These are phyloP conservation scores for Penicillium sp. DNA, from an alignment of 2,329 filamentous ascomycete species.

Conservation along the genomic window DNA sequence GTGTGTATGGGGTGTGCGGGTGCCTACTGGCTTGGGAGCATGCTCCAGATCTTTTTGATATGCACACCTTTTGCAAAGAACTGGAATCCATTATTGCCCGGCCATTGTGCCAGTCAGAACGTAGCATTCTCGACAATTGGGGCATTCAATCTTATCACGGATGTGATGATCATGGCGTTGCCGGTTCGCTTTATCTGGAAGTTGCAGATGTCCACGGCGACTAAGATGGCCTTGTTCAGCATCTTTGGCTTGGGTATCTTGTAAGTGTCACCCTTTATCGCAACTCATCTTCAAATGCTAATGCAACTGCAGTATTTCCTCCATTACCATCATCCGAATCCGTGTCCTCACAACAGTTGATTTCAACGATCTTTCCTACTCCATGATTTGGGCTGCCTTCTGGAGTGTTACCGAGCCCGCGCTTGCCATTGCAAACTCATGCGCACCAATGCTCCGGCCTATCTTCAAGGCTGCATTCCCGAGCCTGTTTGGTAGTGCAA, in stretches of 20 bases:
- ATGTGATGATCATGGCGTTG: constrained; percentile 24
- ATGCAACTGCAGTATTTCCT: constrained; percentile 19
- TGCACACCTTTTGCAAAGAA: constrained; percentile 22
- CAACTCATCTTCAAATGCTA: background rate
- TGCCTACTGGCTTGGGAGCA: constrained; percentile 30
- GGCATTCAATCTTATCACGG: constrained; percentile 26
- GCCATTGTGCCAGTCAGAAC: constrained; percentile 25
- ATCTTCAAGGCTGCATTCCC: constrained; percentile 20
- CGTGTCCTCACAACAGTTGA: constrained; percentile 22
- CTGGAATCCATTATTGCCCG: constrained; percentile 18
- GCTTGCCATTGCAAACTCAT: constrained; percentile 25
- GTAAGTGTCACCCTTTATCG: constrained; percentile 11
- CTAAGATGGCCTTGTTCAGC: constrained; percentile 22
- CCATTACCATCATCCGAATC: constrained; percentile 28
- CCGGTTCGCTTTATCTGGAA: constrained; percentile 28
- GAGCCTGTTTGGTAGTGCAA: constrained; percentile 9
- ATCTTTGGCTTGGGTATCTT: constrained; percentile 28
- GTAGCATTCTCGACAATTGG: constrained; percentile 26
- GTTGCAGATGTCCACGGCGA: constrained; percentile 24
- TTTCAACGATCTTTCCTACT: constrained; percentile 25
- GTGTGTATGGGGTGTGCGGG: constrained; percentile 26
- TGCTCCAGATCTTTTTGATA: constrained; percentile 29
- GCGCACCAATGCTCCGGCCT: constrained; percentile 27
- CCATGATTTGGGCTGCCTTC: constrained; percentile 25
- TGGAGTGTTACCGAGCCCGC: constrained; percentile 29